phyloP scores from a whole-genome alignment of 805 yeast species.

The Grigorovia yakushimaensis region DNA sequence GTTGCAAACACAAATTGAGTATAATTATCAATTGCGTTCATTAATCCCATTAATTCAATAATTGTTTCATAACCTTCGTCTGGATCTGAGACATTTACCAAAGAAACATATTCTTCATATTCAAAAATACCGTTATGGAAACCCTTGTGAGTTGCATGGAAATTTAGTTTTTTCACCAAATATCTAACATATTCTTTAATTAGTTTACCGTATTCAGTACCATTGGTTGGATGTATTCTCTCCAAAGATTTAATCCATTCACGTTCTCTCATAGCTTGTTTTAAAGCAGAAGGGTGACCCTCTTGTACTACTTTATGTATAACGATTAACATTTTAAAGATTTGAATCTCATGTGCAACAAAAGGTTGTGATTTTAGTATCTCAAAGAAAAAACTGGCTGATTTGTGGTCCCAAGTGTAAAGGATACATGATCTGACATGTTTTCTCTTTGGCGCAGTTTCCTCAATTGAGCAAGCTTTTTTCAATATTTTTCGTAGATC shows the following conservation, averaged over 20 bases:
- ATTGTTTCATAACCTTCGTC: slow-evolving; percentile 91
- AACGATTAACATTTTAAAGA: slow-evolving; percentile 76
- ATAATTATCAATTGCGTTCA: slow-evolving; percentile 72
- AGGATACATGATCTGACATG: slow-evolving; percentile 95
- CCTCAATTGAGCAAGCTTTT: slow-evolving; percentile 81
- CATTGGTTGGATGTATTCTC: slow-evolving; percentile 36
- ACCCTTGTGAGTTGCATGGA: slow-evolving; percentile 77
- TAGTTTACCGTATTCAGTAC: slow-evolving; percentile 50
- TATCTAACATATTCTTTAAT: slow-evolving; percentile 69
- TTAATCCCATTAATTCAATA: slow-evolving; percentile 73
- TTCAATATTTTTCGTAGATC: slow-evolving; percentile 37
- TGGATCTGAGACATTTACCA: slow-evolving; percentile 82
- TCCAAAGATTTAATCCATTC: slow-evolving; percentile 72
- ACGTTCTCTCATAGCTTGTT: slow-evolving; percentile 69
- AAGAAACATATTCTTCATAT: slow-evolving; percentile 86
- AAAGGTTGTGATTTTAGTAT: slow-evolving; percentile 70
- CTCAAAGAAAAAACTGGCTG: slow-evolving; percentile 78
- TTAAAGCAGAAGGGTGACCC: slow-evolving; percentile 81
- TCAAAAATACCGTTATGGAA: slow-evolving; percentile 87
- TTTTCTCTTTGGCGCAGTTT: slow-evolving; percentile 88
- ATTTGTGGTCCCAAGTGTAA: slow-evolving; percentile 91
- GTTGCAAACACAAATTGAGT: slow-evolving; percentile 69
- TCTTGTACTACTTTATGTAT: slow-evolving; percentile 93
- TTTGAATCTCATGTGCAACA: slow-evolving; percentile 66
- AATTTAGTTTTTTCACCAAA: slow-evolving; percentile 61